Percentiles rank a stretch among this genome's conserved stretches.
These are phyloP conservation scores for Aspergillus ruber DNA, from an alignment of 2,329 filamentous ascomycete genomes.

Conservation along the genomic window DNA sequence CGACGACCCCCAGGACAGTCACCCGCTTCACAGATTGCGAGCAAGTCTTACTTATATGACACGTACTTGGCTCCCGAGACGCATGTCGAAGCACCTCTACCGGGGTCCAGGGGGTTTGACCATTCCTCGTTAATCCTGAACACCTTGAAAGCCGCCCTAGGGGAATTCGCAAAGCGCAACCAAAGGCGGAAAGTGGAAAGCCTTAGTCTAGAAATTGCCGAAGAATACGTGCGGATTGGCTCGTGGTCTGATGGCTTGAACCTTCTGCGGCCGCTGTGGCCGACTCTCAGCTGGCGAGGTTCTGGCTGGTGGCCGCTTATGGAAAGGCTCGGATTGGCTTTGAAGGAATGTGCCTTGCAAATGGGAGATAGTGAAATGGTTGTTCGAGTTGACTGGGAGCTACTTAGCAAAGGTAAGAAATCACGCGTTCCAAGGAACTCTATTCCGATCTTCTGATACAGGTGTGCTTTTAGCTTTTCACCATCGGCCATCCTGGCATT, in stretches of 20 bases:
- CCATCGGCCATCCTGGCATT: slow-evolving; percentile 28
- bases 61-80: slow-evolving; percentile 56
- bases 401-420: slow-evolving; percentile 35
- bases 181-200: slow-evolving; percentile 52
- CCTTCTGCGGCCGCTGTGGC: slow-evolving; percentile 50
- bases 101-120: slow-evolving; percentile 42
- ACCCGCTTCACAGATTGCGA: slow-evolving; percentile 49
- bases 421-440: not conserved
- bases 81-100: slow-evolving; percentile 47
- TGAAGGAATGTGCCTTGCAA: slow-evolving; percentile 48
- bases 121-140: slow-evolving; percentile 47
- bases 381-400: slow-evolving; percentile 52
- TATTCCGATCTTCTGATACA: slow-evolving; percentile 4
- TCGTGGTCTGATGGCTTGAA: slow-evolving; percentile 47
- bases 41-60: slow-evolving; percentile 51
- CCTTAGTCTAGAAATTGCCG: slow-evolving; percentile 49
- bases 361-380: slow-evolving; percentile 43
- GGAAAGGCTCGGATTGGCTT: slow-evolving; percentile 46
- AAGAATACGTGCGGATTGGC: slow-evolving; percentile 46
- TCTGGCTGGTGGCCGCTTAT: slow-evolving; percentile 56
- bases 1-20: slow-evolving; percentile 49
- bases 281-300: slow-evolving; percentile 51
- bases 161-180: slow-evolving; percentile 46
- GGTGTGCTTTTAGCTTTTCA: slow-evolving; percentile 24
- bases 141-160: slow-evolving; percentile 42